Evolutionary conservation across 257 asterid genomes (phyloP).

Genomic region (Asclepias syriaca): DNA sequence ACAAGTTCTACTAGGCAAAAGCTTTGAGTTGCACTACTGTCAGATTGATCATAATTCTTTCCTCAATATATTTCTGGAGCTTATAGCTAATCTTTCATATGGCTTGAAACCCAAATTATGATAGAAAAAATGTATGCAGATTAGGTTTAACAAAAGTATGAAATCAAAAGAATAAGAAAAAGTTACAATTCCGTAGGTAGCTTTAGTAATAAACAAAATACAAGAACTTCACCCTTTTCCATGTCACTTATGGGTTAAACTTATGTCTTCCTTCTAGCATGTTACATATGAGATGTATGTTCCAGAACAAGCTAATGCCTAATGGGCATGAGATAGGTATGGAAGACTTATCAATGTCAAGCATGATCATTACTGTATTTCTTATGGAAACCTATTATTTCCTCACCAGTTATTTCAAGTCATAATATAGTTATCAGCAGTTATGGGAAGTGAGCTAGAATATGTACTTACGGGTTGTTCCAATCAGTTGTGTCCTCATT

Average conservation of each 20-base stretch:
- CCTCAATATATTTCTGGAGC: not conserved
- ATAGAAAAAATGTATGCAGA: not conserved
- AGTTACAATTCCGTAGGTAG: not conserved
- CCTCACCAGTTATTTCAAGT: not conserved
- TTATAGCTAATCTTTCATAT: not conserved
- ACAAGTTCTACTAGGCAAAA: not conserved
- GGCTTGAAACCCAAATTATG: not conserved
- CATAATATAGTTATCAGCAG: conserved; percentile 6
- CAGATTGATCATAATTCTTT: not conserved
- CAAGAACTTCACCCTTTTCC: not conserved
- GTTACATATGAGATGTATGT: not conserved
- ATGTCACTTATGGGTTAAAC: not conserved
- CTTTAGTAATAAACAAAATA: not conserved
- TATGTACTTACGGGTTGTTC: conserved; percentile 75
- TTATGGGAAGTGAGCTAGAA: conserved; percentile 7
- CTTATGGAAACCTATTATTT: not conserved
- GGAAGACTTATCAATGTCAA: no score
- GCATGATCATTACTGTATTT: conserved; percentile 4
- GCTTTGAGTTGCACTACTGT: not conserved
- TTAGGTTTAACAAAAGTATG: not conserved
- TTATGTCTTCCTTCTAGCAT: not conserved
- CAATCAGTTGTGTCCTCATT: conserved; percentile 96
- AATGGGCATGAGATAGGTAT: not conserved
- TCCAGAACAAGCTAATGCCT: no score
- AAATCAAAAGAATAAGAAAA: not conserved